Conservation (phyloP, 139 green algal genomes). For the Mychonastes homosphaera region DNA sequence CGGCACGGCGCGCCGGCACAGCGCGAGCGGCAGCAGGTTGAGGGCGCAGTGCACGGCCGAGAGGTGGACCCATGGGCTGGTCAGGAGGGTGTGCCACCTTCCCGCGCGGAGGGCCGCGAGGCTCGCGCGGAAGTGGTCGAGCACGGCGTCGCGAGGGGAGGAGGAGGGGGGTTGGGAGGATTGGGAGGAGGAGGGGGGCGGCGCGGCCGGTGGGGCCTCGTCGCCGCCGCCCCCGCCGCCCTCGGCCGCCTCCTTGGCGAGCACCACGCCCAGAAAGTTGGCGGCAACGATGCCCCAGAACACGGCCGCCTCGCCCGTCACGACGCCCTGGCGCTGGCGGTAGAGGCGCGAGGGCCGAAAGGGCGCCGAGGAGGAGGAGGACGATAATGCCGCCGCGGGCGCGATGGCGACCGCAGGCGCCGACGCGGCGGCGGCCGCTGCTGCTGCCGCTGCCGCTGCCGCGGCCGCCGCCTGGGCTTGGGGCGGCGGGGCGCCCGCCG, state of each 20-base stretch:
- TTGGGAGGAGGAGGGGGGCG: too few species aligned
- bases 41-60: slow-evolving; percentile 9
- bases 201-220: too few species aligned
- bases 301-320: slow-evolving; percentile 2
- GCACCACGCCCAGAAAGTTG: background rate
- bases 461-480: too few species aligned
- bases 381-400: background rate
- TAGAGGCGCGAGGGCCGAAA: slow-evolving; percentile 13
- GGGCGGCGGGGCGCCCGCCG: too few species aligned
- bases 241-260: slow-evolving; percentile 4
- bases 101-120: slow-evolving; percentile 8
- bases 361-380: slow-evolving; percentile 3
- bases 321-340: slow-evolving; percentile 1
- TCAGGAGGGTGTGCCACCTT: slow-evolving; percentile 11
- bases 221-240: too few species aligned
- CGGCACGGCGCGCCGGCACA: slow-evolving; percentile 3
- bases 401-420: background rate
- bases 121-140: slow-evolving; percentile 3
- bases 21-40: slow-evolving; percentile 12
- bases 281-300: slow-evolving; percentile 16
- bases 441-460: slow-evolving; percentile 2
- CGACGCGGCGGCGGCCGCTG: background rate
- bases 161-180: too few species aligned
- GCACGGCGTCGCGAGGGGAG: background rate
- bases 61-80: slow-evolving; percentile 9